Evolutionary conservation across 2,329 filamentous ascomycete species (phyloP), one percentile per base, ranked within the genome.

Genomic region (Zasmidium citrigriseum): DNA sequence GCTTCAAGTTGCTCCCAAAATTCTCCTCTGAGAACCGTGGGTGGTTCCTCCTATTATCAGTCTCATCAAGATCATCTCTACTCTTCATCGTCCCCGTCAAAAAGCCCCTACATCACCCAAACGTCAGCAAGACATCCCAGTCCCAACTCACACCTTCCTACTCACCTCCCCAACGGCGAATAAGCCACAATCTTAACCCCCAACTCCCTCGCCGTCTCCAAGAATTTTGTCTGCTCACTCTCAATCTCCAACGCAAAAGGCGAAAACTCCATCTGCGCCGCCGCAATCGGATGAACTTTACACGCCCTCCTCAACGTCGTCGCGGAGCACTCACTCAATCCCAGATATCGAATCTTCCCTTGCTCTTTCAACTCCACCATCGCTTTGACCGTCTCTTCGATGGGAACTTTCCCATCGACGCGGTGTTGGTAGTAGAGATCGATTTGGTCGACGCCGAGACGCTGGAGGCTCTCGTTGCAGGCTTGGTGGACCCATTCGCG

Each of bases 261-360:
- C 2, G 75, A 79, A 68, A 81, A 84, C 64, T 84, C 82, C 49
- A 82, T 75, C 70, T 86, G 81, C n/a, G 81, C 78, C 9, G 78
- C 79, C 3, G 77, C 71, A 54, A 86, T 80, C 4, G 76, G 80
- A 57, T 79, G 75, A 2, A 85, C 72, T 14, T 72, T 74, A 67
- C 72, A 67, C 3, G 83, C 83, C 18, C 82, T 76, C 4, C 78
- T 77, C 34, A 86, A 75, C 0, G 82, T 81, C 7, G 72, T 70
- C 3, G 80, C 77, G 23, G 75, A 78, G 55, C 79, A 77, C 62
- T 82, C 80, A 12, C 75, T 80, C 5, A 86, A 69, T 1, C 82
- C 82, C 2, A 86, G 72, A 64, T 83, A 74, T 47, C 75, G 75
- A 65, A 85, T 80, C 67, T 85, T 84, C 4, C 83, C 83, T 50